Percentiles rank a stretch among this genome's conserved stretches.
Conservation (phyloP, 192 early-diverging fungal species). For the Thamnidium elegans region DNA sequence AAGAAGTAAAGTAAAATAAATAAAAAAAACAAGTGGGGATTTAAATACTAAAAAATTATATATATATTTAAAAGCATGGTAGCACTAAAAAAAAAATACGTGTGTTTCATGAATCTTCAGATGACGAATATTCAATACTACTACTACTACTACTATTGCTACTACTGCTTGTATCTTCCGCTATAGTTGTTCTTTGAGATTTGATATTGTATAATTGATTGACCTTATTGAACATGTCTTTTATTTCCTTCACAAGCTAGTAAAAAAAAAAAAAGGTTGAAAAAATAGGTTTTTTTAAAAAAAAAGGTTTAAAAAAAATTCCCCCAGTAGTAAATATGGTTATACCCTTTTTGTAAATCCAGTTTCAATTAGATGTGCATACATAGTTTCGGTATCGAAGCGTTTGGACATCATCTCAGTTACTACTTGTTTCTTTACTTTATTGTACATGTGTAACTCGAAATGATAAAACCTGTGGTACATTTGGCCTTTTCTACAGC, state of each 20-base stretch:
- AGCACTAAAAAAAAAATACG: too few relatives aligned
- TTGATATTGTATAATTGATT: too few relatives aligned
- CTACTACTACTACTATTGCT: too few relatives aligned
- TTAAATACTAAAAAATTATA: neutral
- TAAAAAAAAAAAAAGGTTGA: neutral
- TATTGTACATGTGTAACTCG: conserved; percentile 13
- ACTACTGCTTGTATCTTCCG: too few relatives aligned
- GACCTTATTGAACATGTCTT: too few relatives aligned
- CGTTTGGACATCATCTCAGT: conserved; percentile 2
- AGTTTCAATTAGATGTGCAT: conserved; percentile 2
- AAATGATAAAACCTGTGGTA: conserved; percentile 13
- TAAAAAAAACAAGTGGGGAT: neutral
- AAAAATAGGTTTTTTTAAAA: neutral
- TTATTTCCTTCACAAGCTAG: neutral
- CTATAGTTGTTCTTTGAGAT: too few relatives aligned
- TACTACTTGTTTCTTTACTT: conserved; percentile 6
- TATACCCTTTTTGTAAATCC: neutral
- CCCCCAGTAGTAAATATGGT: too few relatives aligned
- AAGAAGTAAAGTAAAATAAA: conserved; percentile 1
- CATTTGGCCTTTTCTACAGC: conserved; percentile 7
- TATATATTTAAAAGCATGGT: too few relatives aligned
- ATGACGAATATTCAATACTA: too few relatives aligned
- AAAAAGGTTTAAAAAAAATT: neutral
- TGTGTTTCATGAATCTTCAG: too few relatives aligned
- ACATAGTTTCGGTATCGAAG: neutral